Evolutionary conservation across 257 asterid genomes (phyloP), one percentile per base, ranked within the genome.

Genomic region (Penstemon newberryi): DNA sequence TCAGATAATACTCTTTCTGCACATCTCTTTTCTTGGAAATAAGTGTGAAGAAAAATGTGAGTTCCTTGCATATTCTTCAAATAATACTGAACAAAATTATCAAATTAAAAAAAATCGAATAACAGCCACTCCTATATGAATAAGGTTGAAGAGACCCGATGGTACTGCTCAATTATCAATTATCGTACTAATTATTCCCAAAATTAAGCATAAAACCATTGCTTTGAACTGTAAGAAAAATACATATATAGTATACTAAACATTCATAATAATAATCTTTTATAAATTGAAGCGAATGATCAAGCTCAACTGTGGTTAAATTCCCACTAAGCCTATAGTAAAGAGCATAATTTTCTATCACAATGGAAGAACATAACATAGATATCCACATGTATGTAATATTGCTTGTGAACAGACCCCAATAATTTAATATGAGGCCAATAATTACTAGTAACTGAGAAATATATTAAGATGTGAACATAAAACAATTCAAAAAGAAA

Each of bases 401-500:
- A 39, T 4, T 60, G 37, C 50, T 60, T 60, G 51, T 41, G 13
- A 62, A 13, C 41, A 15, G 4, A 44, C 7, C 15, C 55, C 55
- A 18, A 66, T 25, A 10, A 66, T 53, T 41, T 54, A 3, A 54
- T 3, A 40, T 44, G 40, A 54, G 63, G 42, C 54, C 8, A 54
- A 53, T 56, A 6, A 18, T 13, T 41, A 5, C 63, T 66, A 12
- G 5, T 13, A 54, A 53, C 15, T 37, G 71, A 1, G 42, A 66
- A 66, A 53, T 13, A 66, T 43, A 66, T 41, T 39, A 9, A 42
- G 60, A 46, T 42, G 49, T 54, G 59, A 39, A 66, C 36, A 54
- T 18, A 55, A n/a, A 54, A 19, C 63, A 19, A 66, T 44, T 41
- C 41, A 53, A 54, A 45, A 70, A 60, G 2, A 60, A 52, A 52